phyloP scores from a whole-genome alignment of 1,284 basidiomycete species.

The Moesziomyces aphidis region DNA sequence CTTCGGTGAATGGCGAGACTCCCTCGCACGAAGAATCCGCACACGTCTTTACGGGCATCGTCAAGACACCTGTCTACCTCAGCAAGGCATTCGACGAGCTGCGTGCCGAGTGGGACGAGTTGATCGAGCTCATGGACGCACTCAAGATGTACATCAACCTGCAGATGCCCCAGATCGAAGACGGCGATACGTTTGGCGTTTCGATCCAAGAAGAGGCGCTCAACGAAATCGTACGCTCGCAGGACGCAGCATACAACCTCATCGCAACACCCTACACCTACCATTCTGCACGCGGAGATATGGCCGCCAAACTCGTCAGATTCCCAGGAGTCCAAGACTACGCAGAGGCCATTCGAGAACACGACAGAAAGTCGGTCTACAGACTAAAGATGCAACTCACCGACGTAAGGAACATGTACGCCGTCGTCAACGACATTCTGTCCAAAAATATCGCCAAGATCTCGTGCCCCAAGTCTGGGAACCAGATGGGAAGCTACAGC shows the following conservation, averaged over 20 bases:
- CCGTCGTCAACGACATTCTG: slow-evolving; percentile 46
- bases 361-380: slow-evolving; percentile 41
- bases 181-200: slow-evolving; percentile 52
- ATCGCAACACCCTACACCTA: slow-evolving; percentile 42
- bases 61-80: slow-evolving; percentile 31
- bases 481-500: slow-evolving; percentile 49
- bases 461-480: slow-evolving; percentile 50
- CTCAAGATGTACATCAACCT: slow-evolving; percentile 57
- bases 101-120: slow-evolving; percentile 42
- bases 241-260: slow-evolving; percentile 47
- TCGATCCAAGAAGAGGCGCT: slow-evolving; percentile 53
- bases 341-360: slow-evolving; percentile 35
- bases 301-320: slow-evolving; percentile 41
- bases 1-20: slow-evolving; percentile 10
- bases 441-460: slow-evolving; percentile 50
- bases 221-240: slow-evolving; percentile 46
- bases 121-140: slow-evolving; percentile 40
- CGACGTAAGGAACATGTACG: slow-evolving; percentile 49
- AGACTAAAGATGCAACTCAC: slow-evolving; percentile 45
- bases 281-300: slow-evolving; percentile 33
- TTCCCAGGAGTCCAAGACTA: slow-evolving; percentile 43
- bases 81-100: slow-evolving; percentile 23
- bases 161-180: slow-evolving; percentile 51
- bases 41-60: slow-evolving; percentile 34
- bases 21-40: slow-evolving; percentile 11